Evolutionary conservation across 192 early-diverging fungal species (phyloP).

Genomic region (Kappamyces sp.): DNA sequence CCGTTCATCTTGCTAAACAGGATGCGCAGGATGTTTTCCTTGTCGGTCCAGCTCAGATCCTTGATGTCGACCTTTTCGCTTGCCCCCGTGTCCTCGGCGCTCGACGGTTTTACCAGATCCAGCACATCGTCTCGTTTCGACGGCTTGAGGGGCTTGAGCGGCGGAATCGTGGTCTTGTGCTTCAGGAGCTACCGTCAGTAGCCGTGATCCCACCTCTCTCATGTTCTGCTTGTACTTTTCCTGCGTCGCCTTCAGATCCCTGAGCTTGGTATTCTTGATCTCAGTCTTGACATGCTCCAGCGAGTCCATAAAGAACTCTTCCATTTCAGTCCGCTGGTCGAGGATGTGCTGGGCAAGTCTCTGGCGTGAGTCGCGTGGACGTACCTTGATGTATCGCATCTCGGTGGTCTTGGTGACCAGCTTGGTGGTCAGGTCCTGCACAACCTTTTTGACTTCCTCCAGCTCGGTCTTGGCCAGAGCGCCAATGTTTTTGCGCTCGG

Average conservation of each 20-base stretch:
- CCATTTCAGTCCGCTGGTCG: constrained; percentile 55
- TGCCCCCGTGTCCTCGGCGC: constrained; percentile 10
- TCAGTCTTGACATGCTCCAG: constrained; percentile 45
- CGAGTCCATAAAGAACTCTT: constrained; percentile 59
- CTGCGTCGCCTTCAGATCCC: constrained; percentile 24
- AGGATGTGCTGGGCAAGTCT: constrained; percentile 56
- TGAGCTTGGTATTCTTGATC: constrained; percentile 26
- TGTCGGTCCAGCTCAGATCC: constrained; percentile 48
- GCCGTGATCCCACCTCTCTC: constrained; percentile 24
- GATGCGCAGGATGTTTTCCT: constrained; percentile 51
- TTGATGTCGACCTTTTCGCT: constrained; percentile 38
- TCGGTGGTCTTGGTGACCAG: constrained; percentile 40
- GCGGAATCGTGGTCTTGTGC: constrained; percentile 7
- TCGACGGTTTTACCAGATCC: constrained; percentile 13
- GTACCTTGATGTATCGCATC: constrained; percentile 57
- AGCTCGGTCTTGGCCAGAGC: constrained; percentile 43
- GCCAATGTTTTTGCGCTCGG: constrained; percentile 49
- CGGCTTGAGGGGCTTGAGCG: background rate
- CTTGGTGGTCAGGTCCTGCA: constrained; percentile 28
- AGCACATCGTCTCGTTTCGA: constrained; percentile 13
- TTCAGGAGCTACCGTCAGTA: constrained; percentile 14
- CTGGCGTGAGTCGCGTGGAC: constrained; percentile 19
- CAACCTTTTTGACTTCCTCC: constrained; percentile 42
- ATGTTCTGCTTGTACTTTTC: constrained; percentile 44
- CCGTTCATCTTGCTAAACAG: constrained; percentile 65